phyloP scores from a whole-genome alignment of 495 filamentous ascomycete genomes.

The Podospora tetraspora region DNA sequence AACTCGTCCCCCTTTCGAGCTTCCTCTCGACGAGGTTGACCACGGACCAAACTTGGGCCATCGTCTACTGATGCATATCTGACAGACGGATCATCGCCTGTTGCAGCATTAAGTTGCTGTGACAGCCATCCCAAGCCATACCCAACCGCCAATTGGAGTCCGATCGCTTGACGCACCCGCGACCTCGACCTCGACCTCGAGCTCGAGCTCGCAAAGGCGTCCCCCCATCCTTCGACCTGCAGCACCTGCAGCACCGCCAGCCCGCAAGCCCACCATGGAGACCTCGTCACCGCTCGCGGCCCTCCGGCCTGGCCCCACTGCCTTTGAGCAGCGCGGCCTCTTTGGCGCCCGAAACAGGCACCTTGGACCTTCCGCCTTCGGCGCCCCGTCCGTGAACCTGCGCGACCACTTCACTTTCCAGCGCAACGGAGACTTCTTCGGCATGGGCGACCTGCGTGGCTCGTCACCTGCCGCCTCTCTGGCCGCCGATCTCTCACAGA shows the following conservation, averaged over 20 bases:
- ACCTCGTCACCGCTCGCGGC: slow-evolving; percentile 90
- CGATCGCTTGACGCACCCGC: neutral
- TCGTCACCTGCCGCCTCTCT: slow-evolving; percentile 88
- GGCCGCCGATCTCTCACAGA: slow-evolving; percentile 90
- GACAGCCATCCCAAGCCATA: slow-evolving; percentile 11
- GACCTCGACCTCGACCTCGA: neutral
- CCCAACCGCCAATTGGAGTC: neutral
- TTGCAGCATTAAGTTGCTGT: slow-evolving; percentile 23
- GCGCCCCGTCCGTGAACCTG: slow-evolving; percentile 57
- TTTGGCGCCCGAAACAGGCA: slow-evolving; percentile 46
- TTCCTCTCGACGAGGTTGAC: slow-evolving; percentile 4
- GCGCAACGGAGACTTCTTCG: slow-evolving; percentile 66
- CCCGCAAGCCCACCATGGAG: slow-evolving; percentile 57
- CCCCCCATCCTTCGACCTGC: neutral
- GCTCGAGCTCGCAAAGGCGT: neutral
- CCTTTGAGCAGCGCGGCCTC: slow-evolving; percentile 40
- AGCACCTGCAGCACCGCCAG: neutral
- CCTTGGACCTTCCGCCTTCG: slow-evolving; percentile 52
- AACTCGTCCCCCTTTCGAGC: neutral
- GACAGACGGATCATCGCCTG: slow-evolving; percentile 1
- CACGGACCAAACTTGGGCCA: neutral
- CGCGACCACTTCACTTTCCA: slow-evolving; percentile 51
- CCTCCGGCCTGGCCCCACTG: slow-evolving; percentile 74
- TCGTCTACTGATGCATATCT: slow-evolving; percentile 14
- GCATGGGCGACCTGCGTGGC: slow-evolving; percentile 63